Evolutionary conservation across 805 yeast genomes (phyloP), one percentile per base, ranked within the genome.

Genomic region (Grigorovia yakushimaensis): DNA sequence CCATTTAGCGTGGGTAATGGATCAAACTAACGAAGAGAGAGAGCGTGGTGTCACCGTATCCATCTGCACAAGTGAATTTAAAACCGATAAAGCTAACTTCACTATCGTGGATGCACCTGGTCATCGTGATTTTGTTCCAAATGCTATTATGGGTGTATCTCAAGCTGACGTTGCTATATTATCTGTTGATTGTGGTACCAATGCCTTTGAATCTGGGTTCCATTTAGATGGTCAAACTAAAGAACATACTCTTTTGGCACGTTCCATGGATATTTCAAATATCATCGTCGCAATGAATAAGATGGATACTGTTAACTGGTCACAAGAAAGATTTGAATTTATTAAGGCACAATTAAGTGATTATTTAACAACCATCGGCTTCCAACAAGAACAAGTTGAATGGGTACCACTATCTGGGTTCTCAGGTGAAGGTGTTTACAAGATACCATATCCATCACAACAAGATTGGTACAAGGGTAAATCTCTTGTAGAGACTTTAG

Each of bases 1-100:
- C 95, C 93, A 91, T 70, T 75, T 93, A 57, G 91, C 98, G 8
- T 93, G 98, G 98, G 93, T 93, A 52, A 89, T 93, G 96, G 99
- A 93, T 67, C 91, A 96, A 63, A 93, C 94, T 68, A 84, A 85
- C 67, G 98, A 93, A 71, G 99, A 93, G 74, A 84, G 98, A 73
- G 86, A 78, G 62, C 95, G 94, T 70, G 99, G 99, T 73, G 94
- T 93, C 70, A 93, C 99, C 52, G 95, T 93, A 56, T 97, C 94
- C 67, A 96, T 93, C 49, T 98, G 98, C 61, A 88, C 93, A 57
- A 93, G 96, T 22, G 88, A 84, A 62, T 93, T 93, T 61, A 97
- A 89, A 71, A 93, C 98, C 43, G 94, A 84, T 11, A 84, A 83
- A 70, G 81, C 97, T 67, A 81, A 95, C 65, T 93, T 91, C 74